A percentile compares a stretch with the other conserved stretches of the same genome.
These are phyloP conservation scores for Coriolopsis trogii DNA, from an alignment of 1,284 basidiomycete genomes.

Conservation along the genomic window DNA sequence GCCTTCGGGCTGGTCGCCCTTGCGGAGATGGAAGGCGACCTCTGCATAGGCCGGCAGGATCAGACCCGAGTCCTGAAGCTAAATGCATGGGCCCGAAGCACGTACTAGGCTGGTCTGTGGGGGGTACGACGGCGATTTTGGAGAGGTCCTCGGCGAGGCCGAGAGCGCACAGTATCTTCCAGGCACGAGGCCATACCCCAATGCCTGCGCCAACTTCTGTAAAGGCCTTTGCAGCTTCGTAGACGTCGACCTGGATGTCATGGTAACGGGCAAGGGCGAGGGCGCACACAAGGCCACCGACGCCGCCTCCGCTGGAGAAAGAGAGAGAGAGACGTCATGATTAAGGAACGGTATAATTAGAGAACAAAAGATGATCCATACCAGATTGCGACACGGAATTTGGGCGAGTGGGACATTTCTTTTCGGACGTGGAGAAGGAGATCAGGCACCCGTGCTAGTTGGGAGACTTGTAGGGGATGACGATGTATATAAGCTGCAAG, in stretches of 20 bases:
- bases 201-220: constrained; percentile 42
- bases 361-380: constrained; percentile 12
- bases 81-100: no score
- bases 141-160: constrained; percentile 35
- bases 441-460: constrained; percentile 9
- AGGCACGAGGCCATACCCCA: constrained; percentile 39
- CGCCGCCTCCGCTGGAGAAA: constrained; percentile 38
- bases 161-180: constrained; percentile 35
- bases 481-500: constrained; percentile 1
- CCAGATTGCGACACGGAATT: constrained; percentile 36
- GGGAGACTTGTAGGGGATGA: neutral
- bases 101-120: constrained; percentile 27
- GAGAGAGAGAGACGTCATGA: neutral
- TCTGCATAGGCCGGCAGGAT: constrained; percentile 13
- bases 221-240: constrained; percentile 40
- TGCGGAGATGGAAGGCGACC: constrained; percentile 36
- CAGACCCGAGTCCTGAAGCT: neutral
- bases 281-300: constrained; percentile 43
- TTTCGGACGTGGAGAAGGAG: neutral
- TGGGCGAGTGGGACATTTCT: constrained; percentile 20
- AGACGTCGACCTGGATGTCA: constrained; percentile 41
- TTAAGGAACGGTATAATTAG: neutral
- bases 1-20: constrained; percentile 37
- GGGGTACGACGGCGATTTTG: constrained; percentile 26
- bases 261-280: constrained; percentile 36